These are phyloP conservation scores for Angomonas deanei DNA, from an alignment of 208 protist species.

Conservation along the genomic window DNA sequence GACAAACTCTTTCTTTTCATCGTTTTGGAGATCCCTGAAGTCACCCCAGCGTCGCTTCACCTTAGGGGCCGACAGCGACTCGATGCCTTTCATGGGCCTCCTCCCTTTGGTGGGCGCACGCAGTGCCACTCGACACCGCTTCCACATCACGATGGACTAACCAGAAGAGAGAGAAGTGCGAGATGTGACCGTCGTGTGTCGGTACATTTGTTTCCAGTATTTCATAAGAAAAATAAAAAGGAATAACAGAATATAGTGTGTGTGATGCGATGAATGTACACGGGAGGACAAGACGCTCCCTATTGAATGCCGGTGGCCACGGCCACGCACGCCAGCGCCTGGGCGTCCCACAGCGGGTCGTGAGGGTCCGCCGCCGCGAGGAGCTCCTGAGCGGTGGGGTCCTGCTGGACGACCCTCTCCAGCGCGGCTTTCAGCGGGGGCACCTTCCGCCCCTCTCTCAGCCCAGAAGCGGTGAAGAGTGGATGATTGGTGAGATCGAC, in stretches of 20 bases:
- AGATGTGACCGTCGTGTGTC: not conserved
- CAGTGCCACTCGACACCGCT: conserved; percentile 6
- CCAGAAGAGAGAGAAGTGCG: not conserved
- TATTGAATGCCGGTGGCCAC: conserved; percentile 24
- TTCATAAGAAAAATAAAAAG: not conserved
- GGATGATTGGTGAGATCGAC: conserved; percentile 57
- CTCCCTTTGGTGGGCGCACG: no score
- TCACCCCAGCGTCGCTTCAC: conserved; percentile 29
- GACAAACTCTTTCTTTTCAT: conserved; percentile 45
- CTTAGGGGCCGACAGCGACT: conserved; percentile 25
- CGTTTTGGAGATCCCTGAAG: conserved; percentile 17
- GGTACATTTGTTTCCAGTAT: not conserved
- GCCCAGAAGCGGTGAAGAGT: conserved; percentile 54
- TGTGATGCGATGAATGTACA: no score
- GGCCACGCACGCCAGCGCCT: conserved; percentile 66
- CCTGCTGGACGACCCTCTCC: conserved; percentile 19
- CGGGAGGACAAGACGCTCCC: no score
- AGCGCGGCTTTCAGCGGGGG: conserved; percentile 40
- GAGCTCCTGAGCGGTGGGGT: conserved; percentile 35
- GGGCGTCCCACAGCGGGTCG: conserved; percentile 79
- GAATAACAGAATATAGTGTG: not conserved
- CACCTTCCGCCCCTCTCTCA: conserved; percentile 20
- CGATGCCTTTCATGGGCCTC: conserved; percentile 1
- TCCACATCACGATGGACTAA: conserved; percentile 3
- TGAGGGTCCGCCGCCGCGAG: conserved; percentile 19